Base-by-base conservation (phyloP, 208 protist species). In the Sergeia podlipaevii region DNA sequence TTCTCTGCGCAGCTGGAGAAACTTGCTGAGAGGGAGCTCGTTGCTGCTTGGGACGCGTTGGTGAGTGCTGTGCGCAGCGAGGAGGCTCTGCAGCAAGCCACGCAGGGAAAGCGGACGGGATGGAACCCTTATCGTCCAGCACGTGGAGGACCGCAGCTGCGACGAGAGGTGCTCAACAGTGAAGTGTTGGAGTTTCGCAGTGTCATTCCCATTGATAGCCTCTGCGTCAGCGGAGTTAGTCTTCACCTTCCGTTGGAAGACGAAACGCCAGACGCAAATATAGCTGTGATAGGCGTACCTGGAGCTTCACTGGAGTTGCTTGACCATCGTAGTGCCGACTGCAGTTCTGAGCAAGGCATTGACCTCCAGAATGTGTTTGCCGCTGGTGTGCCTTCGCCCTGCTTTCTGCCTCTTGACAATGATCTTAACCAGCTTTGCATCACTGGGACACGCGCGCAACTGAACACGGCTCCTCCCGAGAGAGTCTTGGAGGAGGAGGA, bases 71-170 rank as follows among this genome's bases (percentile, higher is more conserved):
- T 77, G 13, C 78, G 74, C 46, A 83, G 71, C 51, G 51, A 60
- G 43, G 43, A 54, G 6, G 66, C 71, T 4, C 51, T 89, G 44
- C 39, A 56, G 30, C 38, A 60, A 3, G 80, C 87, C 1, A 29
- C 61, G 24, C 23, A 41, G 18, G 75, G 77, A 2, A 71, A 74
- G 10, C 75, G 68, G 18, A 55, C 60, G 20, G 56, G 28, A 1
- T 89, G 80, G 83, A 94, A 94, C 51, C 87, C 87, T 10, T 94
- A 94, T 51, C 79, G 87, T 20, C 80, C 80, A 1, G 51, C 61
- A 1, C 82, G 77, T 6, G 60, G 63, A 13, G 77, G 80, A 0
- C 57, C 69, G 15, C 62, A 75, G 15, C 53, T 80, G 28, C 64
- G 69, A 10, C 57, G 71, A 36, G 67, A 85, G 44, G 65, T 93